phyloP scores from a whole-genome alignment of 2,329 filamentous ascomycete species.

The Pseudogymnoascus sp. region DNA sequence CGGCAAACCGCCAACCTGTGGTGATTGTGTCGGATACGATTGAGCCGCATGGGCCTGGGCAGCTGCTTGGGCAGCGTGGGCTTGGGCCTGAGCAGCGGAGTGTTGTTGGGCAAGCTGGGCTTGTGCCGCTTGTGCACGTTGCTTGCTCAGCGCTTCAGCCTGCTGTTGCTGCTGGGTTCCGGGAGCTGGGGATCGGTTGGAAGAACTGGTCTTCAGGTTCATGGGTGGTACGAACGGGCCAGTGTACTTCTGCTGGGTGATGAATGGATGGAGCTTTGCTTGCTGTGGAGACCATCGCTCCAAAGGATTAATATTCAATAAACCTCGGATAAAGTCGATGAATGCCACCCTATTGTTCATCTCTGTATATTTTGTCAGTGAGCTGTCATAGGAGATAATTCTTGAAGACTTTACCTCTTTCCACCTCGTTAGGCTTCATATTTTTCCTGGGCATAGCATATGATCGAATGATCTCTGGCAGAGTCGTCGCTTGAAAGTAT shows the following conservation, averaged over 20 bases:
- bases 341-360: slow-evolving; percentile 97
- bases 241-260: slow-evolving; percentile 95
- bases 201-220: slow-evolving; percentile 82
- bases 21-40: slow-evolving; percentile 12
- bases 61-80: slow-evolving; percentile 56
- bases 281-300: slow-evolving; percentile 98
- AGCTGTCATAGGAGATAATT: neutral
- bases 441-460: slow-evolving; percentile 99
- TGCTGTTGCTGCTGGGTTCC: slow-evolving; percentile 94
- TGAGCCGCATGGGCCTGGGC: slow-evolving; percentile 50
- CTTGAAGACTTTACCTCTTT: slow-evolving; percentile 63
- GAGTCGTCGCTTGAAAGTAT: slow-evolving; percentile 89
- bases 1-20: slow-evolving; percentile 33
- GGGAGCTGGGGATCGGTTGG: slow-evolving; percentile 81
- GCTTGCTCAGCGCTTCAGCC: slow-evolving; percentile 88
- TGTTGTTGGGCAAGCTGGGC: slow-evolving; percentile 32
- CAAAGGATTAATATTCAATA: slow-evolving; percentile 89
- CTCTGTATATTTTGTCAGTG: slow-evolving; percentile 49
- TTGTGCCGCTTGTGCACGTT: slow-evolving; percentile 67
- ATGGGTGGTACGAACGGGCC: slow-evolving; percentile 94
- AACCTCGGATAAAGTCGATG: slow-evolving; percentile 91
- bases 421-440: slow-evolving; percentile 96
- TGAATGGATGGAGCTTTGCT: slow-evolving; percentile 94
- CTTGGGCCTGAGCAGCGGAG: slow-evolving; percentile 44
- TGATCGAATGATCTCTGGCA: slow-evolving; percentile 94